Evolutionary conservation across 208 protist species (phyloP).

Genomic region (Acanthamoeba sp.): DNA sequence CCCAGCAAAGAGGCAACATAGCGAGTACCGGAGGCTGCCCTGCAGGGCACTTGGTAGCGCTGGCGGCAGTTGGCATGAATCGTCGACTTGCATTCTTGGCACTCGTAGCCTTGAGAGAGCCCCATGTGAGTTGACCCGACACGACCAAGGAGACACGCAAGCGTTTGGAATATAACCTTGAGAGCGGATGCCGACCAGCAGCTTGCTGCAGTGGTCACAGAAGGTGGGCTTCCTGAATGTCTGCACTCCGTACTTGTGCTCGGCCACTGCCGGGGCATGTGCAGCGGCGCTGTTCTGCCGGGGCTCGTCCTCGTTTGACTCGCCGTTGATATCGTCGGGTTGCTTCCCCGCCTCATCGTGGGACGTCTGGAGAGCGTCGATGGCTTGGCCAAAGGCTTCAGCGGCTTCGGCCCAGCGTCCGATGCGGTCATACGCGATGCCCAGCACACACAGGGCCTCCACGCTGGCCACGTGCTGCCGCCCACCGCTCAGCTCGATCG

Average conservation of each 20-base stretch:
- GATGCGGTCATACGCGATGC: not conserved
- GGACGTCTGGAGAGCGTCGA: not conserved
- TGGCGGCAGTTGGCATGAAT: not conserved
- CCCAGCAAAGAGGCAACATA: too few species aligned
- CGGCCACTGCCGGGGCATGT: not conserved
- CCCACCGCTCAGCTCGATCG: not conserved
- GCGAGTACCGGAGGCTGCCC: not conserved
- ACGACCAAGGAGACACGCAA: not conserved
- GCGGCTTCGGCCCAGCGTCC: not conserved
- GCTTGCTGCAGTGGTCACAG: slow-evolving; percentile 20
- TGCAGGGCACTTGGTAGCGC: not conserved
- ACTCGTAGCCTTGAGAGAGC: not conserved
- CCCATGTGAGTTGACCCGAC: not conserved
- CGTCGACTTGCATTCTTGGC: not conserved
- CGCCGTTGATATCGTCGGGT: too few species aligned
- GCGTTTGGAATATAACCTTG: slow-evolving; percentile 7
- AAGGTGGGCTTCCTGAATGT: slow-evolving; percentile 24
- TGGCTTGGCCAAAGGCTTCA: not conserved
- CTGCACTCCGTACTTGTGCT: not conserved
- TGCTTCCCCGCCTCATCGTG: not conserved
- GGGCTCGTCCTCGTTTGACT: not conserved
- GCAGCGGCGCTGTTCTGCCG: not conserved
- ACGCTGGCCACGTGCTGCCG: not conserved
- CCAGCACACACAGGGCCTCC: not conserved
- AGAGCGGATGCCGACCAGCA: not conserved